Percentiles rank a stretch among this genome's conserved stretches.
Evolutionary conservation across 2,329 filamentous ascomycete genomes (phyloP).

Genomic region (Diaporthe longicolla): DNA sequence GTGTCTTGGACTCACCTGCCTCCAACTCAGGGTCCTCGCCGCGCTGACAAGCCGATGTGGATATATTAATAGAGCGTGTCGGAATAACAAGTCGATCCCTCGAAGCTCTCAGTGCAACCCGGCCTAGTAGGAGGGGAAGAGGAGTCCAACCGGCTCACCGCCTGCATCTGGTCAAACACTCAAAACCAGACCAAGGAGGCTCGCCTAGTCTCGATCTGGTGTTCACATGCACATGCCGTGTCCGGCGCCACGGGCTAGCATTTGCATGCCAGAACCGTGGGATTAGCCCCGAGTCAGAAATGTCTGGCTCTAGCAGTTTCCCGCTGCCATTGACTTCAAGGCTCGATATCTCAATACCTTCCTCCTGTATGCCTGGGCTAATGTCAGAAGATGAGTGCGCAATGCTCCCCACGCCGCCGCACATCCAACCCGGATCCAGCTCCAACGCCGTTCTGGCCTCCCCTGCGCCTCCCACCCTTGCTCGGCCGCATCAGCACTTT

Average conservation of each 20-base stretch:
- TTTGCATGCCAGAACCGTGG: conserved; percentile 15
- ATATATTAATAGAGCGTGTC: background rate
- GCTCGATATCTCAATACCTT: conserved; percentile 22
- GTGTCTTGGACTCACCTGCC: too few relatives aligned
- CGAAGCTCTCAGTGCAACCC: background rate
- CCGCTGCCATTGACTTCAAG: background rate
- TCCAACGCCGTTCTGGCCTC: conserved; percentile 12
- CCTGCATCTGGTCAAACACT: conserved; percentile 19
- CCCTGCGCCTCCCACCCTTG: conserved; percentile 7
- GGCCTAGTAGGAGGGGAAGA: background rate
- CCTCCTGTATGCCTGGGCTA: background rate
- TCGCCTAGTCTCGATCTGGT: conserved; percentile 15
- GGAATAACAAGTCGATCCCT: background rate
- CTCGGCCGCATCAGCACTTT: conserved; percentile 34
- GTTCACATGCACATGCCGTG: conserved; percentile 29
- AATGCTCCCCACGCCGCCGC: conserved; percentile 26
- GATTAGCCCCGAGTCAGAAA: conserved; percentile 24
- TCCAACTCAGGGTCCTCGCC: background rate
- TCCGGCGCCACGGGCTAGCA: conserved; percentile 12
- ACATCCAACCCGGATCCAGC: conserved; percentile 18
- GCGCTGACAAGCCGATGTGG: background rate
- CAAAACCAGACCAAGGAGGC: background rate
- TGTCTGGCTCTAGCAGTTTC: conserved; percentile 18
- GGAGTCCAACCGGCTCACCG: conserved; percentile 7
- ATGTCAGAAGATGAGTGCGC: conserved; percentile 15